Evolutionary conservation across 2,329 filamentous ascomycete genomes (phyloP), one percentile per base, ranked within the genome.

Genomic region (Colletotrichum eremochloae): DNA sequence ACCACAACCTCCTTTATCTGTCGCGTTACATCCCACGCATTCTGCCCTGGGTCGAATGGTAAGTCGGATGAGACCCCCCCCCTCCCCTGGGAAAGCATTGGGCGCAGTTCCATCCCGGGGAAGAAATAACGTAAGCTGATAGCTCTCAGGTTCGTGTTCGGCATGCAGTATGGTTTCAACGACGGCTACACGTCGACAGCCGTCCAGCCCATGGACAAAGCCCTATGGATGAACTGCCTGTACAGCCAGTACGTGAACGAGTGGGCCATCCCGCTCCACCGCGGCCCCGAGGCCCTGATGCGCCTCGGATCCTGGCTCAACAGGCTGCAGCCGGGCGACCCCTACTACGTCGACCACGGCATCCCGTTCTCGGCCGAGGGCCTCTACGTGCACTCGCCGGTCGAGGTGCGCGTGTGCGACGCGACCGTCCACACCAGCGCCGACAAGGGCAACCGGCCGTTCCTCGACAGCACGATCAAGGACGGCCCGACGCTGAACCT

Each of bases 211-310:
- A 93, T 93, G 75, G 90, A 93, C 71, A 86, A 92, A 74, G 96
- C 95, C 15, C 88, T 98, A 58, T 87, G 98, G 66, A 96, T 99
- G 93, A 96, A 99, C 84, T 99, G 96, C 79, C 89, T 99, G 9
- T 99, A 97, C 85, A 96, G 93, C 31, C 96, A 99, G 80, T 97
- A 94, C 77, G 96, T 99, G 75, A 98, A 99, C 81, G 96, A 99
- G 81, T 99, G 96, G 96, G 96, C 96, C 0, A 88, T 99, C 14
- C 96, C 96, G 0, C 87, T 99, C 1, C 86, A 90, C 75, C 92
- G 93, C 76, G 96, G 96, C 0, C 96, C 96, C 20, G 95, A 98
- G 82, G 95, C 94, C 8, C 89, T 99, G 56, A 88, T 86, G 48
- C 91, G 96, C 15, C 87, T 99, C 20, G 93, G 92, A 52, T 92